Conservation (phyloP, 495 filamentous ascomycete species). For the Trichoderma reesei region DNA sequence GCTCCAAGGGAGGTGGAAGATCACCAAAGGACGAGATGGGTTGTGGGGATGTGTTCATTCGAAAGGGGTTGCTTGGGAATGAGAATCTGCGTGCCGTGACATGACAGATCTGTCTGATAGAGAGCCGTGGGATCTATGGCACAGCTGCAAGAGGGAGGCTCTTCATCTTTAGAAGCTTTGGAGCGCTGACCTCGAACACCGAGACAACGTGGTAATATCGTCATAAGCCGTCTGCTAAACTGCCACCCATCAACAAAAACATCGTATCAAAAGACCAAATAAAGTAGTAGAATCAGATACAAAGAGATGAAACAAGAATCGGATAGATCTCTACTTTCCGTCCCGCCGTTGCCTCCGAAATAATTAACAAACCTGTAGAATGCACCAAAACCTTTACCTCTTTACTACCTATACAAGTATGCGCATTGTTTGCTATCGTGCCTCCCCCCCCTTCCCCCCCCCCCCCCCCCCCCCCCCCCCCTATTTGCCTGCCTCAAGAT, state of each 20-base stretch:
- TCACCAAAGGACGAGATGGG: neutral
- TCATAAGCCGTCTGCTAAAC: neutral
- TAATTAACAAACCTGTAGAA: constrained; percentile 1
- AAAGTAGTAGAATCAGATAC: neutral
- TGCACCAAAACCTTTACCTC: neutral
- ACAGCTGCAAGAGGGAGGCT: neutral
- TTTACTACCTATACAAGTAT: constrained; percentile 8
- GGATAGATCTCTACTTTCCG: neutral
- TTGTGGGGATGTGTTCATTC: neutral
- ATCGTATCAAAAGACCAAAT: neutral
- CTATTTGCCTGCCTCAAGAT: neutral
- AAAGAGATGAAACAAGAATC: neutral
- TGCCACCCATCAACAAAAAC: neutral
- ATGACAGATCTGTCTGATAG: neutral
- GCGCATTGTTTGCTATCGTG: neutral
- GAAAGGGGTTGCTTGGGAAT: neutral
- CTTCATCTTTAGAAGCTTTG: neutral
- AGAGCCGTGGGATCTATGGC: neutral
- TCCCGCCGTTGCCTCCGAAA: neutral
- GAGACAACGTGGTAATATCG: neutral
- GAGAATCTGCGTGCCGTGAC: neutral
- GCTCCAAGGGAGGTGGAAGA: neutral
- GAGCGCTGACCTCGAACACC: neutral
- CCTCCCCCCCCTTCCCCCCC: neutral
- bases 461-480: too few species aligned